These are phyloP conservation scores for Colletotrichum tropicale DNA, from an alignment of 2,329 filamentous ascomycete species.

Conservation along the genomic window DNA sequence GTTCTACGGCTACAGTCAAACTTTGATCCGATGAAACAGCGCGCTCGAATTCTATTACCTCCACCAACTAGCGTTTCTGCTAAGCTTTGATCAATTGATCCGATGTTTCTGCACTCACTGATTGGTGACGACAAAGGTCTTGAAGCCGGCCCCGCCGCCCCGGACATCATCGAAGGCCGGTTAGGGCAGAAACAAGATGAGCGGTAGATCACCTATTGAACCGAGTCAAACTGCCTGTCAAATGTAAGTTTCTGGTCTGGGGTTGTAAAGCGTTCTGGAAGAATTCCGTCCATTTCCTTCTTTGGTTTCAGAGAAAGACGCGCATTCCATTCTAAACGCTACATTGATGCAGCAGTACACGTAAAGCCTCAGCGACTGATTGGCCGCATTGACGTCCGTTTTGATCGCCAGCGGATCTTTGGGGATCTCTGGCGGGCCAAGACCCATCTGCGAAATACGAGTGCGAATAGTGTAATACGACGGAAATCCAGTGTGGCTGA, in stretches of 20 bases:
- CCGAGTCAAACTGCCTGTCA: not conserved
- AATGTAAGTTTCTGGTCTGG: not conserved
- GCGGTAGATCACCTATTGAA: not conserved
- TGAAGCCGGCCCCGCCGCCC: not conserved
- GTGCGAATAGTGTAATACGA: not conserved
- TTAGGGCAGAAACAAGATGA: not conserved
- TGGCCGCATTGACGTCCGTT: not conserved
- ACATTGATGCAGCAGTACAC: not conserved
- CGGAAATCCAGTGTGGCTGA: not conserved
- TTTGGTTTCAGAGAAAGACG: not conserved
- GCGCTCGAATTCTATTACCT: not conserved
- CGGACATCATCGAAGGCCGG: not conserved
- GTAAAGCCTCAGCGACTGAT: not conserved
- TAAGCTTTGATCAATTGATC: not conserved
- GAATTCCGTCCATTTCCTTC: not conserved
- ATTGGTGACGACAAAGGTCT: not conserved
- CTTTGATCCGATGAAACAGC: conserved; percentile 7
- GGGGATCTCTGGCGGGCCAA: not conserved
- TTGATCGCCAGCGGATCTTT: not conserved
- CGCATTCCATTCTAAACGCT: not conserved
- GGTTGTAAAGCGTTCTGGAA: not conserved
- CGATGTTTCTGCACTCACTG: not conserved
- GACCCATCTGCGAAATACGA: not conserved
- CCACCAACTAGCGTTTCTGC: not conserved
- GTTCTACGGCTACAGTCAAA: not conserved